phyloP scores from a whole-genome alignment of 2,329 filamentous ascomycete genomes.

The Epichloe glyceriae region DNA sequence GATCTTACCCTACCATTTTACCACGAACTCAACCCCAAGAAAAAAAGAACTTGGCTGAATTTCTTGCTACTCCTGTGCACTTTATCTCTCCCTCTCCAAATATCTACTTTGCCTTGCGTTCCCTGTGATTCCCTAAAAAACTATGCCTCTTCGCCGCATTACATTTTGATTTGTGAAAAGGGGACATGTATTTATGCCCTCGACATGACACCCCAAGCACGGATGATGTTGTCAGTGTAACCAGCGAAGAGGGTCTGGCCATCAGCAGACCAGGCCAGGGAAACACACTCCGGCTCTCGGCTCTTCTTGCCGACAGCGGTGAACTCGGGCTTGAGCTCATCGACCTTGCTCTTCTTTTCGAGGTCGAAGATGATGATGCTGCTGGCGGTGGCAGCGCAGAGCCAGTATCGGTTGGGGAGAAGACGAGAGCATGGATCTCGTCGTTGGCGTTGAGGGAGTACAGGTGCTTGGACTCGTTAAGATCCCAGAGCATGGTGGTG shows the following conservation, averaged over 20 bases:
- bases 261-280: constrained; percentile 93
- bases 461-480: constrained; percentile 99
- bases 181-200: constrained; percentile 49
- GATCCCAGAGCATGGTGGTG: constrained; percentile 99
- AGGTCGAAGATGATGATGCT: constrained; percentile 99
- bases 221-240: constrained; percentile 99
- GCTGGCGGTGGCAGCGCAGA: constrained; percentile 92
- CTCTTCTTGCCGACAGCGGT: constrained; percentile 97
- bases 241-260: constrained; percentile 98
- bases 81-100: not conserved
- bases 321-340: constrained; percentile 99
- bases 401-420: constrained; percentile 99
- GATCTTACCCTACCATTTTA: constrained; percentile 26
- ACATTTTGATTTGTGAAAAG: constrained; percentile 5
- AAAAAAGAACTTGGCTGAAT: not conserved
- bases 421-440: constrained; percentile 99
- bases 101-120: not conserved
- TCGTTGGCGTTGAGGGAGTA: constrained; percentile 99
- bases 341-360: constrained; percentile 99
- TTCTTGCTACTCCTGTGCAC: not conserved
- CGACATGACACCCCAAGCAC: constrained; percentile 96
- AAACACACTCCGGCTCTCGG: constrained; percentile 96
- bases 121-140: not conserved
- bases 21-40: constrained; percentile 8
- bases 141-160: not conserved